phyloP scores from a whole-genome alignment of 2,329 filamentous ascomycete genomes.

The Lithohypha guttulata region DNA sequence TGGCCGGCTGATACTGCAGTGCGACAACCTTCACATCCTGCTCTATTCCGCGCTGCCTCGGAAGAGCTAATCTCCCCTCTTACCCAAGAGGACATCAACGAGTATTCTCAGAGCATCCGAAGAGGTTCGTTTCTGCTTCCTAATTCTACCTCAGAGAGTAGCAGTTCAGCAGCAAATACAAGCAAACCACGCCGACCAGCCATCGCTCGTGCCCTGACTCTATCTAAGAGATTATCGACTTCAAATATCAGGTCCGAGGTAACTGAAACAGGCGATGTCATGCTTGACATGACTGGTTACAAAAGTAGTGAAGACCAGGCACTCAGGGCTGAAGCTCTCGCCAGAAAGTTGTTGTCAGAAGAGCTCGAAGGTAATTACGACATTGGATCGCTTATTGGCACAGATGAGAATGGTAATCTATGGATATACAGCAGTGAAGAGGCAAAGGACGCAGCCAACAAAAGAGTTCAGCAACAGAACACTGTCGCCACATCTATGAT shows the following conservation, averaged over 20 bases:
- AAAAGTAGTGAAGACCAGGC: constrained; percentile 91
- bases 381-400: constrained; percentile 87
- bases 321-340: constrained; percentile 82
- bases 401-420: constrained; percentile 91
- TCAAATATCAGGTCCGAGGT: constrained; percentile 89
- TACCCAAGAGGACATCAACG: constrained; percentile 24
- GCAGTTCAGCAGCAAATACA: constrained; percentile 39
- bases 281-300: constrained; percentile 96
- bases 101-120: constrained; percentile 13
- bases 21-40: not conserved
- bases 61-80: constrained; percentile 43
- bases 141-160: constrained; percentile 60
- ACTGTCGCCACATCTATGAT: constrained; percentile 44
- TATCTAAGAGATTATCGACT: constrained; percentile 77
- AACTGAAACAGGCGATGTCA: constrained; percentile 86
- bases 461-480: constrained; percentile 43
- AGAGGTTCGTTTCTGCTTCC: constrained; percentile 10
- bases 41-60: constrained; percentile 28
- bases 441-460: constrained; percentile 78
- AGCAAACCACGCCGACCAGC: constrained; percentile 48
- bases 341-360: constrained; percentile 81
- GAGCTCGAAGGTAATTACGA: constrained; percentile 93
- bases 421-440: constrained; percentile 99
- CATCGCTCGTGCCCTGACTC: constrained; percentile 66
- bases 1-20: not conserved